These are phyloP conservation scores for Myxozyma kluyveri DNA, from an alignment of 805 yeast genomes.

Conservation along the genomic window DNA sequence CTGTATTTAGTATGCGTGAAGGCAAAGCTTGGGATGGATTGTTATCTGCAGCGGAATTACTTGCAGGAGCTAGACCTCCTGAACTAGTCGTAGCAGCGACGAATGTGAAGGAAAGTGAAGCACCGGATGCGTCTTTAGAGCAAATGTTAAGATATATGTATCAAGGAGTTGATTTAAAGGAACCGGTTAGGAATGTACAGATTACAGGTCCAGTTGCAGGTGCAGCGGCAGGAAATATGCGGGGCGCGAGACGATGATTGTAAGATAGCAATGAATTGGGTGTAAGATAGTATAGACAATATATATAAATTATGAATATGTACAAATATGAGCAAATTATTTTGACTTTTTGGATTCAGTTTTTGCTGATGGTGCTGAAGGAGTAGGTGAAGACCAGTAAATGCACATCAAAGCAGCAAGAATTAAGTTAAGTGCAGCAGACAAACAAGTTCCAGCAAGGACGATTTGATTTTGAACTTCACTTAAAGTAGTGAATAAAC, in stretches of 20 bases:
- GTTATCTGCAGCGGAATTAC: slow-evolving; percentile 51
- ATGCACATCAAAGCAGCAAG: slow-evolving; percentile 40
- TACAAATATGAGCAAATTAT: not conserved
- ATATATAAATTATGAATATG: not conserved
- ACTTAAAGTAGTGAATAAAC: slow-evolving; percentile 43
- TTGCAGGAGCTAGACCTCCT: not conserved
- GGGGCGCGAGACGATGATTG: no score
- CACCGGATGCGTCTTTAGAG: slow-evolving; percentile 17
- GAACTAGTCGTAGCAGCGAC: not conserved
- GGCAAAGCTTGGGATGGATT: slow-evolving; percentile 64
- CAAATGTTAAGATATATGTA: slow-evolving; percentile 23
- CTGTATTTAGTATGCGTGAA: slow-evolving; percentile 53
- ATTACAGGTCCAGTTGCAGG: no score
- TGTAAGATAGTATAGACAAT: no score
- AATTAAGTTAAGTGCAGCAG: slow-evolving; percentile 39
- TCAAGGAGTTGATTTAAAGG: slow-evolving; percentile 28
- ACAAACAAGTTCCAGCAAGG: slow-evolving; percentile 37
- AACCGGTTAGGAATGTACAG: slow-evolving; percentile 23
- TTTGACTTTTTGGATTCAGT: not conserved
- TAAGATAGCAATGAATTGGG: no score
- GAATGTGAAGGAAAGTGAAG: not conserved
- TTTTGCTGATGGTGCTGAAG: slow-evolving; percentile 28
- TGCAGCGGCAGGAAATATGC: no score
- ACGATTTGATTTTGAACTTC: slow-evolving; percentile 41
- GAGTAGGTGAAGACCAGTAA: slow-evolving; percentile 33